phyloP scores from a whole-genome alignment of 768 basidiomycete genomes.

The Nidula microcarpa region DNA sequence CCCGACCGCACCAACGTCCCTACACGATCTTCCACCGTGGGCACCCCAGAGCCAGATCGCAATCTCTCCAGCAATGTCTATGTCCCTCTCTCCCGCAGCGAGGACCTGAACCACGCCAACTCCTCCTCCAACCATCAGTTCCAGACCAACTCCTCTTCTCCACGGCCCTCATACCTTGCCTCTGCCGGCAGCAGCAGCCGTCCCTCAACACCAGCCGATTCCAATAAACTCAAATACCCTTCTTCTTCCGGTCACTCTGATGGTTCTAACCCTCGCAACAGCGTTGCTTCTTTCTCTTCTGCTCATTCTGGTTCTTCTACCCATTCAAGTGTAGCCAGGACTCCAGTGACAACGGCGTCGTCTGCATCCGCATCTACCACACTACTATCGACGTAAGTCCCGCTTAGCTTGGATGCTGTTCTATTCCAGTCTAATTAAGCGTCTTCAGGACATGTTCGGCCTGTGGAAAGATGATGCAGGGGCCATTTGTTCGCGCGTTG shows the following conservation, averaged over 20 bases:
- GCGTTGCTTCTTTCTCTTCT: slow-evolving; percentile 48
- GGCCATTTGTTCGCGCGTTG: slow-evolving; percentile 94
- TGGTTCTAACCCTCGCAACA: slow-evolving; percentile 41
- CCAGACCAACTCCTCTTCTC: slow-evolving; percentile 24
- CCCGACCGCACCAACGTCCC: slow-evolving; percentile 55
- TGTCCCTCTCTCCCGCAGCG: slow-evolving; percentile 58
- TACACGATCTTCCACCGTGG: slow-evolving; percentile 63
- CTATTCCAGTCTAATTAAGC: slow-evolving; percentile 19
- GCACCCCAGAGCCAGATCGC: slow-evolving; percentile 52
- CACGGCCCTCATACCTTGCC: slow-evolving; percentile 44
- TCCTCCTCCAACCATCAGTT: slow-evolving; percentile 18
- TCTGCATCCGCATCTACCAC: slow-evolving; percentile 52
- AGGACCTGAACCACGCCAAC: slow-evolving; percentile 62
- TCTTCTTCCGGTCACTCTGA: slow-evolving; percentile 55
- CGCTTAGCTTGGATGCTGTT: slow-evolving; percentile 1
- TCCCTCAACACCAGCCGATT: slow-evolving; percentile 55
- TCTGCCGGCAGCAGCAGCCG: slow-evolving; percentile 39
- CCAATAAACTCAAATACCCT: slow-evolving; percentile 41
- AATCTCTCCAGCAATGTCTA: slow-evolving; percentile 34
- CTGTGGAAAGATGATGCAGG: slow-evolving; percentile 82
- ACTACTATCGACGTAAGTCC: slow-evolving; percentile 57
- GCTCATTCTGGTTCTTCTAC: slow-evolving; percentile 52
- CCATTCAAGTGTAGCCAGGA: slow-evolving; percentile 16
- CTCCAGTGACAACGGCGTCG: slow-evolving; percentile 37
- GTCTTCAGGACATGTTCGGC: slow-evolving; percentile 66